Percentiles rank a stretch among this genome's conserved stretches.
phyloP scores from a whole-genome alignment of 495 filamentous ascomycete species.

The Aspergillus mulundensis region DNA sequence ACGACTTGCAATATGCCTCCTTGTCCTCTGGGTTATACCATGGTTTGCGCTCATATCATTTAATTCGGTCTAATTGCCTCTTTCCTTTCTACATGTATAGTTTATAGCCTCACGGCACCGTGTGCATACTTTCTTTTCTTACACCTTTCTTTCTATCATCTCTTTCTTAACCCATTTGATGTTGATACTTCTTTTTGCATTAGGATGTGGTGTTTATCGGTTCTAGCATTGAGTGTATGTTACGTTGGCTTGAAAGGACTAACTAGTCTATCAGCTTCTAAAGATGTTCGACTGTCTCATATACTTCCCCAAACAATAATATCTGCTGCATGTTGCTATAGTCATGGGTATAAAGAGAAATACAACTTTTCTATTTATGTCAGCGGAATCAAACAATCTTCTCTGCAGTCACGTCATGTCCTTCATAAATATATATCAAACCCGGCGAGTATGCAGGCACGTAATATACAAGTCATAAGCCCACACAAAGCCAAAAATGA shows the following conservation, averaged over 20 bases:
- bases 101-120: conserved; percentile 9
- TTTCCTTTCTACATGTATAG: conserved; percentile 7
- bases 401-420: not conserved
- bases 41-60: not conserved
- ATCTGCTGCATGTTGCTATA: too few species aligned
- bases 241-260: not conserved
- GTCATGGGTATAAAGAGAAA: too few species aligned
- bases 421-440: not conserved
- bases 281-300: not conserved
- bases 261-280: not conserved
- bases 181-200: not conserved
- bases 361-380: too few species aligned
- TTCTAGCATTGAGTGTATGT: conserved; percentile 2
- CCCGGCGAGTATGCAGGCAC: not conserved
- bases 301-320: not conserved
- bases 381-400: too few species aligned
- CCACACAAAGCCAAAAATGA: too few species aligned
- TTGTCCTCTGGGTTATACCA: not conserved
- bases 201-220: conserved; percentile 2
- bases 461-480: not conserved
- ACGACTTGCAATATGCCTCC: not conserved
- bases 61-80: not conserved
- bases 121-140: conserved; percentile 2
- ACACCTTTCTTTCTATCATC: not conserved
- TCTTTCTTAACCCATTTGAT: not conserved